Conservation (phyloP, 2,329 filamentous ascomycete genomes). For the Paracorniculantispora psalliotae region DNA sequence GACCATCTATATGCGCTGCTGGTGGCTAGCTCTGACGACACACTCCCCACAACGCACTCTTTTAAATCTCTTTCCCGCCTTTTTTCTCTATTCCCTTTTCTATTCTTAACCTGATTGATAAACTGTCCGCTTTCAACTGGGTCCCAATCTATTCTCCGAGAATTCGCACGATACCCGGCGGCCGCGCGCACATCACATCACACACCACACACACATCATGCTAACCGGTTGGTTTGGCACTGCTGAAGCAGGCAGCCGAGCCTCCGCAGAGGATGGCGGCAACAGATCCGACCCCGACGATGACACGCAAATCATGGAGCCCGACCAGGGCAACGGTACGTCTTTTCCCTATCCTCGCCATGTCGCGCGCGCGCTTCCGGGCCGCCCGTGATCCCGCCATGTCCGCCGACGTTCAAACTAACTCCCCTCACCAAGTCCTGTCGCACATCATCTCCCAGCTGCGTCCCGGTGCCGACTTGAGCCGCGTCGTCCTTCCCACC, state of each 20-base stretch:
- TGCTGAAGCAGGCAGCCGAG: constrained; percentile 40
- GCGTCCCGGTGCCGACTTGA: constrained; percentile 89
- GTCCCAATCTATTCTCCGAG: background rate
- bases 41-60: background rate
- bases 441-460: constrained; percentile 96
- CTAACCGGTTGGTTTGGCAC: constrained; percentile 38
- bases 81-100: background rate
- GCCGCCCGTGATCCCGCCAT: no score
- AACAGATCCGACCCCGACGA: constrained; percentile 46
- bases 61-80: constrained; percentile 8
- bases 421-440: constrained; percentile 59
- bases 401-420: background rate
- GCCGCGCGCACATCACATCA: no score
- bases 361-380: background rate
- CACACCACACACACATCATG: no score
- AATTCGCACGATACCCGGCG: constrained; percentile 1
- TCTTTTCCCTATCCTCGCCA: constrained; percentile 11
- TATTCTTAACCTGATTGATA: background rate
- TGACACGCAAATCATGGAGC: constrained; percentile 79
- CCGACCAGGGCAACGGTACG: constrained; percentile 91
- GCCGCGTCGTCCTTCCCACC: constrained; percentile 88
- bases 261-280: constrained; percentile 52
- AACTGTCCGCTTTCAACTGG: background rate
- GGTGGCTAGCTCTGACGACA: background rate
- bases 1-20: no score